These are phyloP conservation scores for Aspergillus kassunensis DNA, from an alignment of 495 filamentous ascomycete genomes.

Conservation along the genomic window DNA sequence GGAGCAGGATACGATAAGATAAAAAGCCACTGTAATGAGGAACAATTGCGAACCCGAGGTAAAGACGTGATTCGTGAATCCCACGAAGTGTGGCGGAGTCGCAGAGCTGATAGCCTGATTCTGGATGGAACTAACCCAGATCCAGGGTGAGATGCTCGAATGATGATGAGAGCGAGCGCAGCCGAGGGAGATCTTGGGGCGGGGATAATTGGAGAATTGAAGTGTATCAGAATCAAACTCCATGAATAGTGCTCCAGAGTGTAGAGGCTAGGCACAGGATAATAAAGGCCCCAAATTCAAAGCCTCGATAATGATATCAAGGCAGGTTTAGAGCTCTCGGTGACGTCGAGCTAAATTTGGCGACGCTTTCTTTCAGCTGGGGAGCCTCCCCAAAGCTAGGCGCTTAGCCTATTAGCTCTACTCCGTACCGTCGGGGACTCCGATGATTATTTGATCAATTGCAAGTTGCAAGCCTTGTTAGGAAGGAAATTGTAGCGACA, in stretches of 20 bases:
- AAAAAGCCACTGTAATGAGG: conserved; percentile 2
- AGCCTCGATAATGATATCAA: not conserved
- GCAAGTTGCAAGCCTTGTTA: no score
- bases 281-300: not conserved
- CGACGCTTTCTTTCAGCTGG: conserved; percentile 1
- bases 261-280: no score
- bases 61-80: conserved; percentile 2
- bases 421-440: conserved; percentile 4
- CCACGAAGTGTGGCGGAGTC: conserved; percentile 4
- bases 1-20: conserved; percentile 14
- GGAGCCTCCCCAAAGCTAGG: not conserved
- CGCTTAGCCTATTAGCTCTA: not conserved
- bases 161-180: not conserved
- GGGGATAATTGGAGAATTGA: not conserved
- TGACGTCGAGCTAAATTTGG: not conserved
- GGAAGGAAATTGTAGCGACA: no score
- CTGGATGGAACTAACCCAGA: not conserved
- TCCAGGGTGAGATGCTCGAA: not conserved
- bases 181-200: not conserved
- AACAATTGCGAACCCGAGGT: not conserved
- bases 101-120: conserved; percentile 1
- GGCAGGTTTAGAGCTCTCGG: not conserved
- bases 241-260: not conserved
- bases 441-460: no score
- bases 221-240: not conserved